Conservation (phyloP, 345 rosid species). For the Salix brachista region DNA sequence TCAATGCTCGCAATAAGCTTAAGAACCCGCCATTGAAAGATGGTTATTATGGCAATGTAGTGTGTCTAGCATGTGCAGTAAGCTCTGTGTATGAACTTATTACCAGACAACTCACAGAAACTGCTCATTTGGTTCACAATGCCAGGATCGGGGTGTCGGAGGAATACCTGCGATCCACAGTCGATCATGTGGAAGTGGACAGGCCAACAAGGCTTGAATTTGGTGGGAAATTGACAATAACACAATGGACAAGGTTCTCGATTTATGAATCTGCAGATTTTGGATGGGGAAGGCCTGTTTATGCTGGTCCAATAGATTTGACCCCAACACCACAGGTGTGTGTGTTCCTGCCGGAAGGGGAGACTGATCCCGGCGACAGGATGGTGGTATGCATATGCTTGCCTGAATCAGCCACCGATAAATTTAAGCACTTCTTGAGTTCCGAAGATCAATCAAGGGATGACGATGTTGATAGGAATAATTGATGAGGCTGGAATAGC, state of each 20-base stretch:
- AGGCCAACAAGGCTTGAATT: slow-evolving; percentile 79
- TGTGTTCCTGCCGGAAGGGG: slow-evolving; percentile 72
- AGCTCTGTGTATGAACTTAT: slow-evolving; percentile 55
- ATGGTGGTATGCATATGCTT: slow-evolving; percentile 77
- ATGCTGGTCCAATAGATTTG: slow-evolving; percentile 81
- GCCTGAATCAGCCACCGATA: slow-evolving; percentile 55
- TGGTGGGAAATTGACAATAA: slow-evolving; percentile 79
- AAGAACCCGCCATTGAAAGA: slow-evolving; percentile 47
- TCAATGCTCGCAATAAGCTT: slow-evolving; percentile 69
- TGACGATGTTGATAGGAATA: background rate
- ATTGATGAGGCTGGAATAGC: background rate
- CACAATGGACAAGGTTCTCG: slow-evolving; percentile 87
- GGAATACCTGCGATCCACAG: slow-evolving; percentile 65
- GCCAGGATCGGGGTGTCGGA: slow-evolving; percentile 63
- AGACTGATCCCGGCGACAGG: slow-evolving; percentile 43
- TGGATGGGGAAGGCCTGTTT: slow-evolving; percentile 83
- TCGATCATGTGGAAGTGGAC: slow-evolving; percentile 62
- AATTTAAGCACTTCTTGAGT: slow-evolving; percentile 46
- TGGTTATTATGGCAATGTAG: slow-evolving; percentile 78
- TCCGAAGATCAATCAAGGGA: slow-evolving; percentile 18
- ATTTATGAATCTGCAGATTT: slow-evolving; percentile 81
- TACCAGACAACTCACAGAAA: slow-evolving; percentile 43
- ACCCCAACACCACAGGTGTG: slow-evolving; percentile 94
- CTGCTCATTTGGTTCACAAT: slow-evolving; percentile 51
- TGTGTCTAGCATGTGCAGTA: slow-evolving; percentile 74